phyloP scores from a whole-genome alignment of 83 land plant genomes.

The Isoetes engelmannii region DNA sequence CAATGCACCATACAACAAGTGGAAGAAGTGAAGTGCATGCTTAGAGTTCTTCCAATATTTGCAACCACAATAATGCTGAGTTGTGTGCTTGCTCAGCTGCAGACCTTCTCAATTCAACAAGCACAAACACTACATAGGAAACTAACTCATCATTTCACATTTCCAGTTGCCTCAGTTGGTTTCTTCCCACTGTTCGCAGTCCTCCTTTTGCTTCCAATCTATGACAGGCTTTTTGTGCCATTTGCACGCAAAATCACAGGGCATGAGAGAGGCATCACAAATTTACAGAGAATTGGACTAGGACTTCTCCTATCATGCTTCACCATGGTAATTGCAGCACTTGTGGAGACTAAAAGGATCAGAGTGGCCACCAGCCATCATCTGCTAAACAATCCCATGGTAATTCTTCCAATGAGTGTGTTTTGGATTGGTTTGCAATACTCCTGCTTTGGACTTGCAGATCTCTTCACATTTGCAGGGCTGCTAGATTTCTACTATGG shows the following conservation, averaged over 20 bases:
- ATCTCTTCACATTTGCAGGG: not conserved
- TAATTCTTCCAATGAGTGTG: not conserved
- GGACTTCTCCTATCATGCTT: not conserved
- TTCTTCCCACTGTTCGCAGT: not conserved
- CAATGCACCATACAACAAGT: conserved; percentile 9
- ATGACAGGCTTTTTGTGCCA: conserved; percentile 6
- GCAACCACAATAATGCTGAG: conserved; percentile 12
- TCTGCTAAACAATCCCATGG: not conserved
- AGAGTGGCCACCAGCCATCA: conserved; percentile 1
- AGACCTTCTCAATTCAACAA: conserved; percentile 9
- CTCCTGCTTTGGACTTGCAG: not conserved
- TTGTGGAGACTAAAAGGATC: conserved; percentile 4
- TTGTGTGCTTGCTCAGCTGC: conserved; percentile 14
- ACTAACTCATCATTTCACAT: not conserved
- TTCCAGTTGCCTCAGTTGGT: conserved; percentile 4
- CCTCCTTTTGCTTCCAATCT: conserved; percentile 1
- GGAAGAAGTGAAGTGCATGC: conserved; percentile 13
- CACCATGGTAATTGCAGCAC: conserved; percentile 6
- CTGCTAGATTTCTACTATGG: not conserved
- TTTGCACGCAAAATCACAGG: conserved; percentile 1
- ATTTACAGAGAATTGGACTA: not conserved
- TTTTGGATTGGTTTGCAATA: not conserved
- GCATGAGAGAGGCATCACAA: not conserved
- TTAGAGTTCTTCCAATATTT: conserved; percentile 9
- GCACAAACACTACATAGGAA: not conserved